Base-by-base conservation (phyloP, 1,139 yeast genomes). In the Yamadazyma atmosphaerica region DNA sequence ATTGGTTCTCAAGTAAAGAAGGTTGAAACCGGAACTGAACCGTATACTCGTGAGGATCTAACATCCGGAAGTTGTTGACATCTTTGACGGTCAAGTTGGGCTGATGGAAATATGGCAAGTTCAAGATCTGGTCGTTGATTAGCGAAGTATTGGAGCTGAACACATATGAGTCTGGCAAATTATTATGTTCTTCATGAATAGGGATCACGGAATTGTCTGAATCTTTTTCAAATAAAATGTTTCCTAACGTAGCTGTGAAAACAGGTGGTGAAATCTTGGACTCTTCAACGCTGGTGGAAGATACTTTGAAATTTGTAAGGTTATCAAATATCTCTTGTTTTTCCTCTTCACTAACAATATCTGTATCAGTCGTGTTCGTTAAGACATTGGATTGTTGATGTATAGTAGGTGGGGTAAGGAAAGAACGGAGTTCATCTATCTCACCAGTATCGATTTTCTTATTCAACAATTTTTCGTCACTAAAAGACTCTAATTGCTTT, bases 11-110 rank as follows among this genome's bases (percentile, higher is more conserved):
- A 19, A 41, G 62, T 8, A 77, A 68, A 8, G 74, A 60, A 1
- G 84, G 83, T n/a, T 65, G 52, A 44, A 79, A 74, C 46, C 63
- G 66, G 44, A 79, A 48, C 51, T 79, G 83, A 12, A 74, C 60
- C 22, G 59, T 55, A 43, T 67, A 65, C 11, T 60, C 52, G 38
- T 63, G 68, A 2, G 73, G 67, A 38, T 70, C 72, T 19, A 55
- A 51, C 31, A 45, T 46, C 39, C 58, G 41, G 37, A 50, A 52
- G 13, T 50, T 50, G 33, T 50, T 51, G 15, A 54, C 44, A 23
- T 58, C 65, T 39, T 40, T 48, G 34, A 41, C 49, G 36, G 49
- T 52, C 45, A 51, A 47, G 10, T 46, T 42, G 1, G 54, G 52
- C 12, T 42, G 42, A n/a, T 51, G 54, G 24, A 45, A 58, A 15